Evolutionary conservation across 768 basidiomycete genomes (phyloP).

Genomic region (Hortiboletus flavorubellus): DNA sequence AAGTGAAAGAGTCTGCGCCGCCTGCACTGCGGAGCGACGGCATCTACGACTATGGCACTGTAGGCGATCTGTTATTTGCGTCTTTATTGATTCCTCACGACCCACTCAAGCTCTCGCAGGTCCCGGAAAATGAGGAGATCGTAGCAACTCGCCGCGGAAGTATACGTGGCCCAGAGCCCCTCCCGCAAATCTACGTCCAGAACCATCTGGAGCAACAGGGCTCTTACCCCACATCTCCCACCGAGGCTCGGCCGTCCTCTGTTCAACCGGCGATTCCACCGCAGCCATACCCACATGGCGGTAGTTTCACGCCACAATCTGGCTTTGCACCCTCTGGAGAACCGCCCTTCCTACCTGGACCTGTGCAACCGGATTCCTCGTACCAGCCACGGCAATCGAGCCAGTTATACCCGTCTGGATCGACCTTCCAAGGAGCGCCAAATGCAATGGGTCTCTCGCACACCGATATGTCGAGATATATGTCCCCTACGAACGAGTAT

Average conservation of each 20-base stretch:
- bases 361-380: conserved; percentile 8
- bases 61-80: conserved; percentile 4
- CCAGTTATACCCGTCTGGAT: conserved; percentile 21
- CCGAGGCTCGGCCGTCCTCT: conserved; percentile 14
- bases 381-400: conserved; percentile 11
- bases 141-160: conserved; percentile 25
- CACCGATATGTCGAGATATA: conserved; percentile 15
- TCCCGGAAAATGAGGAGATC: conserved; percentile 23
- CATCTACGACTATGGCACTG: conserved; percentile 27
- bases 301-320: conserved; percentile 12
- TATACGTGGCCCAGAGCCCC: conserved; percentile 18
- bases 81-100: not conserved
- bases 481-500: conserved; percentile 19
- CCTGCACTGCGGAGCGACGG: conserved; percentile 24
- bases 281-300: conserved; percentile 15
- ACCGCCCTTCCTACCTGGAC: conserved; percentile 16
- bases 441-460: conserved; percentile 15
- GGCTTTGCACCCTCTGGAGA: conserved; percentile 16
- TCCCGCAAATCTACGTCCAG: conserved; percentile 25
- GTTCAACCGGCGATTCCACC: conserved; percentile 17
- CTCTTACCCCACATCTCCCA: conserved; percentile 16
- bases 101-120: conserved; percentile 17
- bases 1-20: conserved; percentile 21
- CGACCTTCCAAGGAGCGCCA: conserved; percentile 11
- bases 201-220: conserved; percentile 12